Base-by-base conservation (phyloP, 1,284 basidiomycete genomes). In the Malassezia furfur region DNA sequence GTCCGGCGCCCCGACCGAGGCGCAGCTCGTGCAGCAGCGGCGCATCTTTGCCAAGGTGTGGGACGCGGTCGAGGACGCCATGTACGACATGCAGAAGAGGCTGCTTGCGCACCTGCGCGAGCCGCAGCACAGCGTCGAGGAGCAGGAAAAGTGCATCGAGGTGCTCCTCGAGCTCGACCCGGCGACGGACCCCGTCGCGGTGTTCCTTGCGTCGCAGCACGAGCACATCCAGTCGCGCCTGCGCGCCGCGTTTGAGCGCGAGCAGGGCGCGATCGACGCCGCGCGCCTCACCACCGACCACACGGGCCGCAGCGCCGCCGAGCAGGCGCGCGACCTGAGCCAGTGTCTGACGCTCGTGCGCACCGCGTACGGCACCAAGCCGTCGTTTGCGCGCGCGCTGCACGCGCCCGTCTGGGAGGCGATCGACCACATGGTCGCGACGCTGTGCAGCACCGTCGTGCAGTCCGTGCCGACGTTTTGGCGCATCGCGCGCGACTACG, bases 91-190 rank as follows among this genome's bases (percentile, higher is more conserved):
- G 88, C 82, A 84, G 64, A 82, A 79, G 45, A 82, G 84, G 31
- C 79, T 98, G n/a, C 77, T 86, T 45, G 80, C 80, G 9, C 84
- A 87, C 66, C 77, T 99, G 35, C 83, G 86, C 70, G 88, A 96
- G 64, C 81, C 85, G 2, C 80, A 78, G 39, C 79, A 87, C 43
- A 84, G 82, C 44, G 82, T 93, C 4, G 94, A 98, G 57, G 93
- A 96, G 64, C 89, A 96, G 61, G 91, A 96, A 77, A 91, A 88
- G 78, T 96, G 88, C 1, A 87, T 99, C 47, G 91, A 98, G 90
- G 64, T 74, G 34, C 54, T 74, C 35, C 62, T 72, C 19, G 68
- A 68, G 48, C 62, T 74, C n/a, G 67, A 71, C 32, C 64, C 70
- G 1, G 48, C 50, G 19, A 62, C 67, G n/a, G 71, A 74, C 50